Conservation (phyloP, 148 eudicot genomes). For the Camellia sinensis region DNA sequence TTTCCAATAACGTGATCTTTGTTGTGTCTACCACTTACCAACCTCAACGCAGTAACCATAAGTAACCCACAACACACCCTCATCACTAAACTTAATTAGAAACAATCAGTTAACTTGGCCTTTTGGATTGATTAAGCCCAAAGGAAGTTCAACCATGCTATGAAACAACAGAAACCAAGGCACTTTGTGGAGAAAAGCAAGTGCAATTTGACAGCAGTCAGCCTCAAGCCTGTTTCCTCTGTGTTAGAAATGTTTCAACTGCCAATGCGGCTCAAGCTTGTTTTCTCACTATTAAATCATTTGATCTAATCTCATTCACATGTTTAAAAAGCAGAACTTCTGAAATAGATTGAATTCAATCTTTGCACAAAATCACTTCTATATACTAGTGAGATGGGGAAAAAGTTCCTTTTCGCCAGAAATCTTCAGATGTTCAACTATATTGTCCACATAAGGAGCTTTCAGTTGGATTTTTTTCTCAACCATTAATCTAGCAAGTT, state of each 20-base stretch:
- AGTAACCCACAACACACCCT: neutral
- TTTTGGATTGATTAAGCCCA: neutral
- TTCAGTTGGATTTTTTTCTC: slow-evolving; percentile 41
- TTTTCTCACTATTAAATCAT: neutral
- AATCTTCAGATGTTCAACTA: slow-evolving; percentile 30
- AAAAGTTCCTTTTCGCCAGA: slow-evolving; percentile 34
- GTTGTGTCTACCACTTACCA: neutral
- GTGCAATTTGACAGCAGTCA: neutral
- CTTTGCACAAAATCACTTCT: slow-evolving; percentile 7
- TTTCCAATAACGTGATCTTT: neutral
- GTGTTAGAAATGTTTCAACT: neutral
- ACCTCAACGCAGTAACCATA: neutral
- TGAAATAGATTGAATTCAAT: neutral
- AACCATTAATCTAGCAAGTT: slow-evolving; percentile 42
- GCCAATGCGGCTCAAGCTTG: slow-evolving; percentile 2
- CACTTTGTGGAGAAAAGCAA: neutral
- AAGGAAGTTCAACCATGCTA: neutral
- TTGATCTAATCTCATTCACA: neutral
- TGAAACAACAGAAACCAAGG: neutral
- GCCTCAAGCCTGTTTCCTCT: neutral
- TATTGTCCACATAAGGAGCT: slow-evolving; percentile 26
- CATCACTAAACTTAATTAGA: neutral
- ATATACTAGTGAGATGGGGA: slow-evolving; percentile 22
- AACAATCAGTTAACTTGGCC: neutral
- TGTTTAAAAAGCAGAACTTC: neutral